Evolutionary conservation across 805 yeast species (phyloP), one percentile per base, ranked within the genome.

Genomic region (Grigorovia humatica): DNA sequence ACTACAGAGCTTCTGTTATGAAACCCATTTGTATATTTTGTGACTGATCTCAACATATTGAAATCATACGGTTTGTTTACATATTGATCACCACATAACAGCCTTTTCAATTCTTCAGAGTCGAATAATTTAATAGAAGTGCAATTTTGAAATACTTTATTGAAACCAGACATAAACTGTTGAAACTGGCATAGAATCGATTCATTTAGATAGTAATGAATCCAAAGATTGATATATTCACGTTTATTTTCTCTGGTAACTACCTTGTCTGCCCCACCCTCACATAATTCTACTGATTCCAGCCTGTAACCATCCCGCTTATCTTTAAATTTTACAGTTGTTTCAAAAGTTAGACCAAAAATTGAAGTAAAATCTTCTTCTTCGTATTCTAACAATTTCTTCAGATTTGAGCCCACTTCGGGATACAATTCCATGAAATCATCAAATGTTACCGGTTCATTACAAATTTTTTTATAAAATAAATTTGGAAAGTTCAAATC

Each of bases 401-500:
- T 64, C 46, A 85, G 63, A 29, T 80, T 79, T 2, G 61, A 63
- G 0, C 81, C 87, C 0, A 87, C 73, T 1, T 75, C 76, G 0
- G 98, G 98, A 62, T 77, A 82, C 23, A 90, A 64, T 57, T 82
- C 81, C 44, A 67, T 64, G 56, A 80, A 84, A 64, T 93, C 98
- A 2, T 77, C 76, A 47, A 87, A 67, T 0, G 74, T 74, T 29
- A 81, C 69, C 5, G 77, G 77, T 49, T 76, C 72, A 6, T 73
- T 74, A 58, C 88, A 70, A 43, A 91, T 69, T 54, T 86, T 77
- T 68, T 88, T 90, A 69, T 85, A 93, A 42, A 89, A 66, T 0
- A 85, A 85, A 38, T 71, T 69, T 0, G 98, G 96, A 51, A 91
- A 80, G 46, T 77, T 78, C 51, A 91, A 70, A 63, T 89, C 96